Evolutionary conservation across 164 flowering plant species (phyloP).

Genomic region (Aristolochia contorta): DNA sequence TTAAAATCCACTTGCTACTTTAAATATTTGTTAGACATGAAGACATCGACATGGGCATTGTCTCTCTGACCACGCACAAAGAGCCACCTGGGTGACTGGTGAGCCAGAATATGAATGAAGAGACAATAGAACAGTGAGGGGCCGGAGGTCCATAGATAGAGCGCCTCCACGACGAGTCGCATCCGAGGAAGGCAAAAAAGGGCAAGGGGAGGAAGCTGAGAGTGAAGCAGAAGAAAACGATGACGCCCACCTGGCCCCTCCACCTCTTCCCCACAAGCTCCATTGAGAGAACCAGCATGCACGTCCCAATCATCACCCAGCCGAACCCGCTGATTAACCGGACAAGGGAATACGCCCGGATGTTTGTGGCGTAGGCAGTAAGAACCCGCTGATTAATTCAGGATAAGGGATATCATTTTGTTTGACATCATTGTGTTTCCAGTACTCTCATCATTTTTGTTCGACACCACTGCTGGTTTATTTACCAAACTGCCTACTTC

Average conservation of each 20-base stretch:
- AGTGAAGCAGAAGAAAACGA: conserved; percentile 48
- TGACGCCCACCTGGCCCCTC: conserved; percentile 44
- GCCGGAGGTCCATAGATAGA: conserved; percentile 42
- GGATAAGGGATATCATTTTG: no score
- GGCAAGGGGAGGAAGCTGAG: conserved; percentile 65
- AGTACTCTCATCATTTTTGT: no score
- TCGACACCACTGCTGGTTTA: no score
- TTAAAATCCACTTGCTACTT: no score
- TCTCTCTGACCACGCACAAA: conserved; percentile 37
- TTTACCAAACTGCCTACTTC: no score
- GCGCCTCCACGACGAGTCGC: conserved; percentile 38
- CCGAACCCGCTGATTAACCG: conserved; percentile 48
- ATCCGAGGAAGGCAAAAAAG: conserved; percentile 30
- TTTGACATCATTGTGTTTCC: no score
- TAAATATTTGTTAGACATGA: no score
- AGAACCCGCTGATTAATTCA: no score
- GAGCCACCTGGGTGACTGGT: conserved; percentile 52
- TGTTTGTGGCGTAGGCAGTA: conserved; percentile 31
- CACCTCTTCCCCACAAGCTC: conserved; percentile 43
- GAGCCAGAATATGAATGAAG: conserved; percentile 22
- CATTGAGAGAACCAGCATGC: conserved; percentile 20
- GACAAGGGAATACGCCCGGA: conserved; percentile 49
- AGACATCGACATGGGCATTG: no score
- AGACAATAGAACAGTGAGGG: conserved; percentile 34
- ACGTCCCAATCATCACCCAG: conserved; percentile 47